Evolutionary conservation across 2,329 filamentous ascomycete species (phyloP).

Genomic region (Periconia sp.): DNA sequence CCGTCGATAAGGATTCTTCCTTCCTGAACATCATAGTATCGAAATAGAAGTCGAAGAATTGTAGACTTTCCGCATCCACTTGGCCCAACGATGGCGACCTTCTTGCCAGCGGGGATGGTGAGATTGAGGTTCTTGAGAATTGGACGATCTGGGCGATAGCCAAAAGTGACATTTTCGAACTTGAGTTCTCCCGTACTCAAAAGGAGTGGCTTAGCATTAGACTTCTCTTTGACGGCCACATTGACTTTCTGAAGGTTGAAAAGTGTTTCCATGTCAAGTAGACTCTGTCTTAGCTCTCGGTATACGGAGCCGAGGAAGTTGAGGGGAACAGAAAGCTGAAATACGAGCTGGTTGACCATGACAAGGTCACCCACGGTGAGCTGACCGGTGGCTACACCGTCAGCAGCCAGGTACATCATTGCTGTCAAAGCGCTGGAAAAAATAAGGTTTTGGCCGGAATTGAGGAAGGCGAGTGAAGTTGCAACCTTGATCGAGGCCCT

Average conservation of each 20-base stretch:
- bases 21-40: slow-evolving; percentile 87
- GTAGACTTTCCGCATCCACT: slow-evolving; percentile 97
- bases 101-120: slow-evolving; percentile 93
- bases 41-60: slow-evolving; percentile 86
- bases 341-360: slow-evolving; percentile 98
- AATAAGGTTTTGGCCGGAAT: slow-evolving; percentile 95
- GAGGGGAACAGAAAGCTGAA: slow-evolving; percentile 93
- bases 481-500: slow-evolving; percentile 95
- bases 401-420: slow-evolving; percentile 97
- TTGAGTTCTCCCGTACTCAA: slow-evolving; percentile 85
- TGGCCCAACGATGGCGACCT: slow-evolving; percentile 93
- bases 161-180: slow-evolving; percentile 95
- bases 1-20: slow-evolving; percentile 91
- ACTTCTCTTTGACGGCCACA: slow-evolving; percentile 78
- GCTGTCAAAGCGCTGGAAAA: slow-evolving; percentile 91
- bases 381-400: slow-evolving; percentile 80
- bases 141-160: slow-evolving; percentile 83
- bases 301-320: slow-evolving; percentile 99
- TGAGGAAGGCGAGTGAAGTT: slow-evolving; percentile 89
- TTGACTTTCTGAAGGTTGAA: slow-evolving; percentile 98
- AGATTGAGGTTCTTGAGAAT: slow-evolving; percentile 85
- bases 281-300: slow-evolving; percentile 88
- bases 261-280: slow-evolving; percentile 97
- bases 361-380: slow-evolving; percentile 95
- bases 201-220: slow-evolving; percentile 73